phyloP scores from a whole-genome alignment of 495 filamentous ascomycete genomes.

The Penicillium macrosclerotiorum region DNA sequence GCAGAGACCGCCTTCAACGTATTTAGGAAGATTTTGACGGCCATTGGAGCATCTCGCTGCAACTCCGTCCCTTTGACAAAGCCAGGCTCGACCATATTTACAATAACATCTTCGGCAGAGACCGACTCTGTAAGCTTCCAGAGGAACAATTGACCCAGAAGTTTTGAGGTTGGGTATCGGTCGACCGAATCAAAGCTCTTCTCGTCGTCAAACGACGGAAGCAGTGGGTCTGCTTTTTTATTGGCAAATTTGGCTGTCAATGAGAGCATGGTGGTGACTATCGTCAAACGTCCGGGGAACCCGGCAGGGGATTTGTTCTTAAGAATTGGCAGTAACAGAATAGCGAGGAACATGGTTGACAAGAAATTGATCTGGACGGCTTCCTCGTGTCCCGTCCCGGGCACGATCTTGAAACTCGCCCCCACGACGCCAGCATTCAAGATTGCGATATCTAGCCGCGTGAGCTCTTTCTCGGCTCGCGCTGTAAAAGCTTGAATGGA shows the following conservation, averaged over 20 bases:
- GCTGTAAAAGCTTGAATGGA: slow-evolving; percentile 42
- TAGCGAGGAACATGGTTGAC: slow-evolving; percentile 45
- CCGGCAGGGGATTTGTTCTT: slow-evolving; percentile 30
- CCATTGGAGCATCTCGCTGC: slow-evolving; percentile 21
- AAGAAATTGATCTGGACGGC: slow-evolving; percentile 36
- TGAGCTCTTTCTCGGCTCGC: slow-evolving; percentile 24
- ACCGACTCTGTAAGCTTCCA: slow-evolving; percentile 42
- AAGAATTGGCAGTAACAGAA: slow-evolving; percentile 49
- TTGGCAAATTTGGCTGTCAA: slow-evolving; percentile 33
- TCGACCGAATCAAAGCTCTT: slow-evolving; percentile 31
- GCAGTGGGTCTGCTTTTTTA: slow-evolving; percentile 29
- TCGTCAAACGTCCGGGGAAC: slow-evolving; percentile 36
- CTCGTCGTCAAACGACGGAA: slow-evolving; percentile 43
- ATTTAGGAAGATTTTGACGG: slow-evolving; percentile 10
- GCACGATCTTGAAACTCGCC: slow-evolving; percentile 23
- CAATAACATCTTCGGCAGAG: slow-evolving; percentile 39
- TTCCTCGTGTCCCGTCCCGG: slow-evolving; percentile 41
- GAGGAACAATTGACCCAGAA: slow-evolving; percentile 41
- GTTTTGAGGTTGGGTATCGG: slow-evolving; percentile 41
- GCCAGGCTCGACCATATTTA: slow-evolving; percentile 50
- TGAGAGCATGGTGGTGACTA: slow-evolving; percentile 36
- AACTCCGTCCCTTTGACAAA: slow-evolving; percentile 42
- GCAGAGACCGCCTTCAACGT: slow-evolving; percentile 24
- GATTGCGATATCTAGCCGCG: slow-evolving; percentile 47
- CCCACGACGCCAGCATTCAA: slow-evolving; percentile 52